Evolutionary conservation across 2,329 filamentous ascomycete species (phyloP).

Genomic region (Claviceps maximensis): DNA sequence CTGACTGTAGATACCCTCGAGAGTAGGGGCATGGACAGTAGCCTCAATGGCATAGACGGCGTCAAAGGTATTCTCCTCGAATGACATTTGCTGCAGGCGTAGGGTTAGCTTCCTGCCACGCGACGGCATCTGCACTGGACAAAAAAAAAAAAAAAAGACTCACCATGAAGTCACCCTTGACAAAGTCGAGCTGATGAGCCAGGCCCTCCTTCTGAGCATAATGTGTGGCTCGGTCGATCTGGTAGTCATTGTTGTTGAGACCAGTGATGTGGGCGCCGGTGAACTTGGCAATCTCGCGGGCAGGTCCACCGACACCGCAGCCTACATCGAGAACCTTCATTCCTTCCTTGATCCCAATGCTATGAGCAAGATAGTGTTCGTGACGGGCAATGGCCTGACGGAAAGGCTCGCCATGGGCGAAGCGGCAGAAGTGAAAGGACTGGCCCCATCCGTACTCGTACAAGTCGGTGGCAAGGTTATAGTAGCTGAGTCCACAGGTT

Average conservation of each 20-base stretch:
- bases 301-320: slow-evolving; percentile 91
- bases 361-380: slow-evolving; percentile 91
- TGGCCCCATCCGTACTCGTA: slow-evolving; percentile 97
- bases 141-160: not conserved
- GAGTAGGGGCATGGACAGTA: slow-evolving; percentile 81
- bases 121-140: not conserved
- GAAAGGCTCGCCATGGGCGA: slow-evolving; percentile 76
- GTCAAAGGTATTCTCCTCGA: slow-evolving; percentile 84
- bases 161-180: slow-evolving; percentile 95
- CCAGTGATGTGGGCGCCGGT: slow-evolving; percentile 79
- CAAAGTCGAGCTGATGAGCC: slow-evolving; percentile 65
- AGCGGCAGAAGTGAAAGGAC: slow-evolving; percentile 96
- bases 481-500: slow-evolving; percentile 50
- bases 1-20: slow-evolving; percentile 86
- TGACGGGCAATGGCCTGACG: slow-evolving; percentile 86
- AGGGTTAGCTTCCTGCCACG: not conserved
- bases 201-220: slow-evolving; percentile 77
- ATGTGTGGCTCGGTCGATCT: slow-evolving; percentile 81
- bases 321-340: slow-evolving; percentile 93
- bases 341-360: slow-evolving; percentile 71
- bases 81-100: slow-evolving; percentile 57
- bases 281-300: slow-evolving; percentile 93
- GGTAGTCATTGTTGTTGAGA: slow-evolving; percentile 98
- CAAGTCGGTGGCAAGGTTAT: slow-evolving; percentile 89
- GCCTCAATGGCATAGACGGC: slow-evolving; percentile 96